Evolutionary conservation across 257 asterid genomes (phyloP), one percentile per base, ranked within the genome.

Genomic region (Lithospermum erythrorhizon): DNA sequence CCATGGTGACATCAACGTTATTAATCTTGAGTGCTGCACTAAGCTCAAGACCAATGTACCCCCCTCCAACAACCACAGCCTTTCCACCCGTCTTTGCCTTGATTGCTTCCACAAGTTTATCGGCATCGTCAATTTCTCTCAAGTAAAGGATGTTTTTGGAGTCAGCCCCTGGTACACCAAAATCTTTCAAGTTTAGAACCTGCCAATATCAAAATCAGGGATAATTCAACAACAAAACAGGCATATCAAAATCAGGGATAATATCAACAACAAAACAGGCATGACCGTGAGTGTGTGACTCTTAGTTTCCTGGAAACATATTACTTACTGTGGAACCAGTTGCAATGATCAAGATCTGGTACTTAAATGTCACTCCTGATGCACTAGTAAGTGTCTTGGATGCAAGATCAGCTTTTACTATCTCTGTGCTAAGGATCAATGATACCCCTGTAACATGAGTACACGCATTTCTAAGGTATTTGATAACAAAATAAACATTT

Each of bases 31-130:
- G 70, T 61, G 86, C 95, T 62, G 95, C 95, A 70, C 95, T 86
- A 29, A 86, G 86, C 79, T 86, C 95, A 66, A 86, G 82, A 53
- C 95, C 95, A 23, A 86, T 86, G 78, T 86, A 86, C 64, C 95
- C 95, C 57, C 95, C 95, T 57, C 93, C 95, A 78, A 86, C 95
- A 74, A 86, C 20, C 62, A 86, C 79, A 65, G 93, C 93, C 78
- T 86, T 86, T 25, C 84, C 86, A 15, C 74, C 68, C 79, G 79
- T 78, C 84, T 86, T 86, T 69, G 78, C 68, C 74, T 83, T 86
- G 56, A 86, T 74, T 59, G 80, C 87, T 78, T 86, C 89, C 27
- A 81, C 93, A 60, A 86, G 95, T 73, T 83, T 73, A 73, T 83
- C 93, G 19, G 93, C 95, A 65, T 86, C 95, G 22, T 78, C 87